A percentile compares a stretch with the other conserved stretches of the same genome.
phyloP scores from a whole-genome alignment of 2,329 filamentous ascomycete species.

The Microsporum ferrugineum region DNA sequence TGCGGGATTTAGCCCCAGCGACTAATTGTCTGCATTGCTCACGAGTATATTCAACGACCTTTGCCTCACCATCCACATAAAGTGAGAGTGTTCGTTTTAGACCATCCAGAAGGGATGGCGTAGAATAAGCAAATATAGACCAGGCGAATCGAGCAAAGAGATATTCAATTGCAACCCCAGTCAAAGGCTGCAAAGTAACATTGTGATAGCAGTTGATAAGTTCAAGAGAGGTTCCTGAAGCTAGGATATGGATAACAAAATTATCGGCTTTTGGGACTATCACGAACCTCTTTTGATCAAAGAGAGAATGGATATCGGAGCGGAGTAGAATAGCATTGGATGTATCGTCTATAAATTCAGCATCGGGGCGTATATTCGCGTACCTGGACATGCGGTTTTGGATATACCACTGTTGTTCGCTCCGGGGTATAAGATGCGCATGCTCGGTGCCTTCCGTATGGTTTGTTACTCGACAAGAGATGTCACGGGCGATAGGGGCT shows the following conservation, averaged over 20 bases:
- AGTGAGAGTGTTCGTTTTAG: background rate
- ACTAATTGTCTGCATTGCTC: background rate
- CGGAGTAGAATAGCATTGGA: conserved; percentile 1
- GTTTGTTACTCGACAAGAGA: background rate
- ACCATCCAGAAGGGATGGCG: background rate
- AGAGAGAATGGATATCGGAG: background rate
- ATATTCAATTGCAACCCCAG: background rate
- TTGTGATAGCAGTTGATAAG: conserved; percentile 2
- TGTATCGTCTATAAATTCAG: background rate
- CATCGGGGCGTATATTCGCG: background rate
- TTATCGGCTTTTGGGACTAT: background rate
- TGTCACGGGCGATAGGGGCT: background rate
- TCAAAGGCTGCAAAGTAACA: background rate
- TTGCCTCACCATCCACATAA: background rate
- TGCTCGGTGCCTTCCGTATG: background rate
- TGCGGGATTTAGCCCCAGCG: background rate
- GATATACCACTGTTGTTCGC: background rate
- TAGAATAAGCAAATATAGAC: background rate
- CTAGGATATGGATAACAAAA: background rate
- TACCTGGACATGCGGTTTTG: background rate
- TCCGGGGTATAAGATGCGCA: background rate
- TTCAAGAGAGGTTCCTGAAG: background rate
- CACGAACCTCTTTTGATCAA: background rate
- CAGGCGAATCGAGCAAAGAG: conserved; percentile 3
- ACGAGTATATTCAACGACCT: background rate